Conservation (phyloP, 2,329 filamentous ascomycete genomes). For the Ceratocystis smalleyi region DNA sequence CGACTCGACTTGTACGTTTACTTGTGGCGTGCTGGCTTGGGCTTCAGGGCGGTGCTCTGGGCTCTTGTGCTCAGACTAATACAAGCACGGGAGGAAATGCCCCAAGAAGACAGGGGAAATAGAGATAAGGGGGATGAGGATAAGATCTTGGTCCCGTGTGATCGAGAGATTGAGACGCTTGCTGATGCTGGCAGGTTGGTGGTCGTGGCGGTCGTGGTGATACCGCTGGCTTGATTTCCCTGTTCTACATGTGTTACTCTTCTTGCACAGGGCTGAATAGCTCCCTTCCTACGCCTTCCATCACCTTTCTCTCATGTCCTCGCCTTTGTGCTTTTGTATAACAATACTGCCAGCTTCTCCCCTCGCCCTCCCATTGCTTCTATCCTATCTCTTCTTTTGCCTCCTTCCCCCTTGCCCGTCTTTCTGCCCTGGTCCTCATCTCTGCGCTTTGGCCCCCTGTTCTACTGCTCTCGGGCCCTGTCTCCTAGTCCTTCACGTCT, state of each 20-base stretch:
- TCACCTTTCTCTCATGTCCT: not conserved
- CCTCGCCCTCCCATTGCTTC: not conserved
- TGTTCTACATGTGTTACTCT: not conserved
- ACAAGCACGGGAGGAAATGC: too few species aligned
- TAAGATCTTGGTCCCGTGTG: too few species aligned
- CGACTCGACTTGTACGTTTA: too few species aligned
- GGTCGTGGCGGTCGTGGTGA: too few species aligned
- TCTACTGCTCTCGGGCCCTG: slow-evolving; percentile 1
- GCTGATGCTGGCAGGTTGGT: too few species aligned
- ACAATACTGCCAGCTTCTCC: not conserved
- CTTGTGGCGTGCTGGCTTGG: not conserved
- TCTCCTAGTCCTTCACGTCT: not conserved
- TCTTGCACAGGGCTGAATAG: not conserved
- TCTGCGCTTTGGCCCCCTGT: slow-evolving; percentile 2
- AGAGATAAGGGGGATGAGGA: not conserved
- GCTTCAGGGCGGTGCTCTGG: not conserved
- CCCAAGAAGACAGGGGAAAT: not conserved
- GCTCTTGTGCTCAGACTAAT: not conserved
- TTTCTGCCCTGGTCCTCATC: not conserved
- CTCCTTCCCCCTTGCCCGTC: not conserved
- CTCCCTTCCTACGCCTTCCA: not conserved
- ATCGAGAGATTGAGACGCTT: not conserved
- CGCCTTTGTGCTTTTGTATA: not conserved
- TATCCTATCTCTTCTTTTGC: not conserved
- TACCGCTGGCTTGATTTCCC: not conserved